Base-by-base conservation (phyloP, 2,329 filamentous ascomycete genomes). In the Juglanconis oblonga region DNA sequence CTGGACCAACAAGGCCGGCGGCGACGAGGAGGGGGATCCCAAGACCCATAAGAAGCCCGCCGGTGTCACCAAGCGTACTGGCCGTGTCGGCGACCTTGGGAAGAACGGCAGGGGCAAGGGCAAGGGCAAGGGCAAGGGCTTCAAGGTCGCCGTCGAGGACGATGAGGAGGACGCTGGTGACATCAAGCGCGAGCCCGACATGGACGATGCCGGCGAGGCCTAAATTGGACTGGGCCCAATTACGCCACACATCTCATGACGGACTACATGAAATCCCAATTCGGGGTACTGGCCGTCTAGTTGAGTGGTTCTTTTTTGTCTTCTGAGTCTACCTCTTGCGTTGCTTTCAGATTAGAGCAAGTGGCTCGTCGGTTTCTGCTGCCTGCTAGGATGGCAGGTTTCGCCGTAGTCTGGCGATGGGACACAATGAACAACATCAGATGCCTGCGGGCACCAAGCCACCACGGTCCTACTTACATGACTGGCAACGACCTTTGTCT, bases 51-150 rank as follows among this genome's bases (percentile, higher is more conserved):
- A 58, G 52, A 55, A 59, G 31, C 14, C 54, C 31, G 42, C 33
- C 9, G 58, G 55, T 52, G 57, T 62, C 52, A 53, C 52, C 52
- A 62, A 62, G 52, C 36, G 49, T 4, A 44, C 57, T 4, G 42
- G 52, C 29, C 48, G 44, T 33, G n/a, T 51, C 11, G 52, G 57
- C 33, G 32, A 38, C 14, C n/a, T 44, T 47, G 55, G 52, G 32
- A 58, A 57, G 52, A 53, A 57, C 51, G 49, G 35, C 5, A 29
- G 48, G 49, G 44, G 32, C n/a, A 52, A 51, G 50, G 24, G 24
- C 24, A 24, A 24, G 24, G 24, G 24, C 17, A 24, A 24, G 17
- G 17, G 17, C 24, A 24, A 24, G 24, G 49, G 53, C 42, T 55
- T 55, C 36, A 54, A 54, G 38, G 9, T 24, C 8, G 4, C 10